These are phyloP conservation scores for Mycena maculata DNA, from an alignment of 768 basidiomycete species.

Conservation along the genomic window DNA sequence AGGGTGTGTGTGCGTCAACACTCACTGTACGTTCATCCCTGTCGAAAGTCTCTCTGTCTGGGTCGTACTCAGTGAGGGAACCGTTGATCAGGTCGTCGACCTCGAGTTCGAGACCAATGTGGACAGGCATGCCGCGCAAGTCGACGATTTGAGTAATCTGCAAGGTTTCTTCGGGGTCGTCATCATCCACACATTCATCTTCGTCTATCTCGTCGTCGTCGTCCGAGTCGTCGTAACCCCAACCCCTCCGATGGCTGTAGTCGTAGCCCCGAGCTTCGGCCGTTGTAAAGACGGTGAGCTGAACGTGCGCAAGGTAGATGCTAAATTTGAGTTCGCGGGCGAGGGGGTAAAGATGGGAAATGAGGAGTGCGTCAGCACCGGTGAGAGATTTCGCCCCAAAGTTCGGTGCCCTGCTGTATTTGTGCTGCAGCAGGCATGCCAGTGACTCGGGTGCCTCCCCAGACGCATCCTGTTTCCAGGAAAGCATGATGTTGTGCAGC, in stretches of 20 bases:
- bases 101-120: not conserved
- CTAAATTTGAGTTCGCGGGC: constrained; percentile 31
- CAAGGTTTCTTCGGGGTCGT: not conserved
- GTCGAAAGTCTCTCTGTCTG: not conserved
- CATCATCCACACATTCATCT: constrained; percentile 18
- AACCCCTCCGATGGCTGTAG: not conserved
- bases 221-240: constrained; percentile 2
- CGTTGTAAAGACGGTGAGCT: not conserved
- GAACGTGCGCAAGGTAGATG: constrained; percentile 28
- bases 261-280: constrained; percentile 4
- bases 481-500: constrained; percentile 28
- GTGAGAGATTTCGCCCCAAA: constrained; percentile 29
- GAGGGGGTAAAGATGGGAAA: constrained; percentile 32
- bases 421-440: constrained; percentile 28
- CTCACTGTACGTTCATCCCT: constrained; percentile 21
- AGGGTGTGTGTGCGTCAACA: not conserved
- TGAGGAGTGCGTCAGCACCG: constrained; percentile 30
- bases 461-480: constrained; percentile 29
- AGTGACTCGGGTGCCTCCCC: constrained; percentile 21
- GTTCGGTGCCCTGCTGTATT: constrained; percentile 5
- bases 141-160: constrained; percentile 4
- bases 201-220: constrained; percentile 16
- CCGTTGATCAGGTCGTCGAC: constrained; percentile 19
- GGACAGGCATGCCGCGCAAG: constrained; percentile 19
- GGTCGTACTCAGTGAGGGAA: constrained; percentile 10